Percentiles rank a stretch among this genome's conserved stretches.
These are phyloP conservation scores for Nemophila menziesii DNA, from an alignment of 257 asterid genomes.

Conservation along the genomic window DNA sequence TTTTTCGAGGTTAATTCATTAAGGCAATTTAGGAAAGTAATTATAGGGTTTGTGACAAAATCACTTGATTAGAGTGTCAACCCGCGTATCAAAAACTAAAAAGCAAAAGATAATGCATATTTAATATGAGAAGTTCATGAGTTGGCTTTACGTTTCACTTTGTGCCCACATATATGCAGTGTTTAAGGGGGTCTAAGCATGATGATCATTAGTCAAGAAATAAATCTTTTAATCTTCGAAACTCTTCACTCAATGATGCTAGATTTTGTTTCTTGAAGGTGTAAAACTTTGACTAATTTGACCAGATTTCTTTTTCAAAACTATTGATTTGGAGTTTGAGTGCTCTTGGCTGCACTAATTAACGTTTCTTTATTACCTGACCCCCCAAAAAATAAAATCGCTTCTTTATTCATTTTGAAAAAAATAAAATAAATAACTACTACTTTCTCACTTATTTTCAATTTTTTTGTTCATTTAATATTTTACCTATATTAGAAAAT, in stretches of 20 bases:
- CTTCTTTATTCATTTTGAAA: too few species aligned
- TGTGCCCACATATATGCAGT: not conserved
- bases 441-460: too few species aligned
- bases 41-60: too few species aligned
- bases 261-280: slow-evolving; percentile 30
- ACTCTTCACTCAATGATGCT: slow-evolving; percentile 19
- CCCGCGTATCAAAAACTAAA: not conserved
- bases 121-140: slow-evolving; percentile 10
- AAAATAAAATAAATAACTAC: too few species aligned
- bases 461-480: too few species aligned
- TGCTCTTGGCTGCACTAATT: slow-evolving; percentile 17
- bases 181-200: slow-evolving; percentile 4
- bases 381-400: too few species aligned
- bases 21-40: too few species aligned
- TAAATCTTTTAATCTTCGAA: not conserved
- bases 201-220: slow-evolving; percentile 10
- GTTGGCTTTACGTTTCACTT: slow-evolving; percentile 8
- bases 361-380: too few species aligned
- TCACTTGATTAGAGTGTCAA: too few species aligned
- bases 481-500: too few species aligned
- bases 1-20: too few species aligned
- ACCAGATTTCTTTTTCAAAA: slow-evolving; percentile 32
- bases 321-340: slow-evolving; percentile 31
- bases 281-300: slow-evolving; percentile 44
- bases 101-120: not conserved